Base-by-base conservation (phyloP, 1,284 basidiomycete genomes). In the Ceratobasidium papillatum region DNA sequence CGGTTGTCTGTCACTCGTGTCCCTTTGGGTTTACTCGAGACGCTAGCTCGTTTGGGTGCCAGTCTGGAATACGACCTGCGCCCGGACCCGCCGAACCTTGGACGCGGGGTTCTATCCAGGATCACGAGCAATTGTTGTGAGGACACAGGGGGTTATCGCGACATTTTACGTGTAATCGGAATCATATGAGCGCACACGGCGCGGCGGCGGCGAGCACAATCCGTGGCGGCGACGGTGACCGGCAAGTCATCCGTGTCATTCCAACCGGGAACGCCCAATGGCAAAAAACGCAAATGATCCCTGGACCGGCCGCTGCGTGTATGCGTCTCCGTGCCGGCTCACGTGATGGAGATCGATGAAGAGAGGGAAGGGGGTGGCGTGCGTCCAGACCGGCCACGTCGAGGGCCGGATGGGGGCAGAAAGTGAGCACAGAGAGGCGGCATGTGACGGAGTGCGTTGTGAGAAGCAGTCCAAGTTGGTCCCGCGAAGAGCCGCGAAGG, bases 341-440 rank as follows among this genome's bases (percentile, higher is more conserved):
- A 68, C 65, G 65, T 68, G 65, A 68, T n/a, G 49, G 65, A 45
- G 65, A 68, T 68, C 65, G 49, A 34, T 56, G 47, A 30, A 41
- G 41, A 9, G 25, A 51, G 9, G 49, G 32, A 38, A 38, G 56
- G 36, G 36, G 56, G 56, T 38, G 56, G 30, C 36, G 56, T 36
- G 56, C 12, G 34, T 52, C 65, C 36, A 68, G 65, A 68, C 65
- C 51, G 34, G 49, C 32, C 27, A 49, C 63, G 63, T 49, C 45
- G 4, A 51, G 22, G 63, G 43, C 27, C 14, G 47, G 45, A 38
- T 59, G 36, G 56, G 56, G 30, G 56, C 32, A 64, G 38, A 64
- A 64, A 47, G 22, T 32, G 61, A 43, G 63, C 45, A 59, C 30
- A 11, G 45, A 45, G 62, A 19, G 41, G 63, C 56, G 32, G 36